These are phyloP conservation scores for Balakata baccata DNA, from an alignment of 345 rosid genomes.

Conservation along the genomic window DNA sequence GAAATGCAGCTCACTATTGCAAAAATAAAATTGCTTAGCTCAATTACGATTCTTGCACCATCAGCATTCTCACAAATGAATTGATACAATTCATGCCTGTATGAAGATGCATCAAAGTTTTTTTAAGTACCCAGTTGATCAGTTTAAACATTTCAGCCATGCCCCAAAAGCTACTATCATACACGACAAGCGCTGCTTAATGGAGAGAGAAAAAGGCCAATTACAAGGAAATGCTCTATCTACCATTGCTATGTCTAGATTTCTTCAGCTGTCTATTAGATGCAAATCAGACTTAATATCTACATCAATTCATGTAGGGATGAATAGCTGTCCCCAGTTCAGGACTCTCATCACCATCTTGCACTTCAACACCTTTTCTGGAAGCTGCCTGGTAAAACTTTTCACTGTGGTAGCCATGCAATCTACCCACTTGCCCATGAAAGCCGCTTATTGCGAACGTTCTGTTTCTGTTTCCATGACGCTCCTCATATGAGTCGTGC, in stretches of 20 bases:
- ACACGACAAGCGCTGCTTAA: not conserved
- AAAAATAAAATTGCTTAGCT: not conserved
- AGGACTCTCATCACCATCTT: not conserved
- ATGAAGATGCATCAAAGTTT: not conserved
- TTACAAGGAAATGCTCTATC: not conserved
- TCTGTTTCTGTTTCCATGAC: not conserved
- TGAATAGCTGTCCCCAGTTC: not conserved
- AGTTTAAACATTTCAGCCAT: not conserved
- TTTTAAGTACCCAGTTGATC: not conserved
- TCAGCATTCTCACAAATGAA: not conserved
- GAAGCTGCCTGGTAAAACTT: not conserved
- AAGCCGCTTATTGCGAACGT: not conserved
- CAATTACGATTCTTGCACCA: not conserved
- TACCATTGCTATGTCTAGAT: constrained; percentile 4
- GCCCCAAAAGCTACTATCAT: not conserved
- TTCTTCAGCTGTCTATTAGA: not conserved
- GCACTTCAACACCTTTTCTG: not conserved
- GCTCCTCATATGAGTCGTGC: not conserved
- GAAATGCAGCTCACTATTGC: constrained; percentile 5
- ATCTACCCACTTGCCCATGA: not conserved
- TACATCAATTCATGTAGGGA: not conserved
- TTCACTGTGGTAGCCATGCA: not conserved
- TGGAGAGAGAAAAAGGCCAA: not conserved
- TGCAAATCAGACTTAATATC: not conserved
- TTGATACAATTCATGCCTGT: not conserved